Evolutionary conservation across 2,329 filamentous ascomycete species (phyloP).

Genomic region (Ceratocystis harringtonii): DNA sequence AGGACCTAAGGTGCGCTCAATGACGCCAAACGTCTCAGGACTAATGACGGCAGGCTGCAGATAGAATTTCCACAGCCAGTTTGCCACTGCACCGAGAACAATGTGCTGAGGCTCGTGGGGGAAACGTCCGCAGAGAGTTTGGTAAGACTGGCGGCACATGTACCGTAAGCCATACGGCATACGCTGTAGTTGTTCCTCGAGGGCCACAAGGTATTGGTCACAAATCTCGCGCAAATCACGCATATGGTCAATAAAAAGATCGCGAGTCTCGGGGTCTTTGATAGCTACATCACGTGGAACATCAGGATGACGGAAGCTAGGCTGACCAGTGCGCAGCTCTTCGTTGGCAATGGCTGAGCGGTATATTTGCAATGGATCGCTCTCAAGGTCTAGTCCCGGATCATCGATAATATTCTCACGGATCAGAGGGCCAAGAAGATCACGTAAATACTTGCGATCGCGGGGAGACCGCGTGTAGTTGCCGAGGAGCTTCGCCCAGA

Average conservation of each 20-base stretch:
- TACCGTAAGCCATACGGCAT: conserved; percentile 92
- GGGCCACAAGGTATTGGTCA: conserved; percentile 67
- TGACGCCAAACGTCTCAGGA: conserved; percentile 83
- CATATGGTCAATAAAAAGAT: conserved; percentile 85
- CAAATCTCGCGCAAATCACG: conserved; percentile 89
- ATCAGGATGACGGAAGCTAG: conserved; percentile 67
- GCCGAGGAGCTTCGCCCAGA: conserved; percentile 74
- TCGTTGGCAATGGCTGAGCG: conserved; percentile 92
- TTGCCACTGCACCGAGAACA: conserved; percentile 67
- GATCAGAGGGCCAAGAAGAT: conserved; percentile 70
- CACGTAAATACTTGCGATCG: conserved; percentile 81
- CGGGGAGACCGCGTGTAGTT: conserved; percentile 84
- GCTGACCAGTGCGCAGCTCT: conserved; percentile 76
- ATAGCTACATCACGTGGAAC: conserved; percentile 90
- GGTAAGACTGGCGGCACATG: conserved; percentile 72
- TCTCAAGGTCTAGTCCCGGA: conserved; percentile 78
- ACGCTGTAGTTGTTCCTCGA: conserved; percentile 70
- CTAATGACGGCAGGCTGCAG: conserved; percentile 77
- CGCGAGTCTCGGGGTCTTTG: conserved; percentile 79
- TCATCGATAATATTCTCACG: conserved; percentile 90
- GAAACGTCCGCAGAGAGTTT: conserved; percentile 62
- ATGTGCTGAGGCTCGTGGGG: conserved; percentile 62
- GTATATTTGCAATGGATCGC: conserved; percentile 95
- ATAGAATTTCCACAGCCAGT: conserved; percentile 92
- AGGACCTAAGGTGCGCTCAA: conserved; percentile 76